Conservation (phyloP, 352 stramenopile genomes). For the Phytophthora foliorum region DNA sequence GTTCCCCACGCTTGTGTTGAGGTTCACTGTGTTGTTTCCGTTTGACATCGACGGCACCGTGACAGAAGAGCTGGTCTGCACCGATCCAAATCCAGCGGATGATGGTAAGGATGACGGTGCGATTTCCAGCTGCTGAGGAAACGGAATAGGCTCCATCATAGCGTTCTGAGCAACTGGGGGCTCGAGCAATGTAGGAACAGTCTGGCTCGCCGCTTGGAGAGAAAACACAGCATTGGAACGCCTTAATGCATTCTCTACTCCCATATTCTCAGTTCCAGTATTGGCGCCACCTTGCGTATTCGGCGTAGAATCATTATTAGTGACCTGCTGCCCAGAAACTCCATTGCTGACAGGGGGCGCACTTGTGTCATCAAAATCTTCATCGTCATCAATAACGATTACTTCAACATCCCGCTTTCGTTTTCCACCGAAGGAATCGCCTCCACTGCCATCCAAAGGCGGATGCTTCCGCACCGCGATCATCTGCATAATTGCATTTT, state of each 20-base stretch:
- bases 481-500: slow-evolving; percentile 48
- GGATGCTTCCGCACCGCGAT: slow-evolving; percentile 26
- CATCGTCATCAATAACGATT: slow-evolving; percentile 63
- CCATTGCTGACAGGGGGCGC: slow-evolving; percentile 1
- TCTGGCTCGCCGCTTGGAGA: slow-evolving; percentile 1
- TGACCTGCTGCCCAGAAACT: neutral
- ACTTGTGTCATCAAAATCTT: slow-evolving; percentile 8
- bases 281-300: slow-evolving; percentile 8
- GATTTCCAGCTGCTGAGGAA: slow-evolving; percentile 17
- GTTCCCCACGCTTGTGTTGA: neutral
- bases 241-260: neutral
- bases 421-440: slow-evolving; percentile 35
- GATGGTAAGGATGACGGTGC: slow-evolving; percentile 2
- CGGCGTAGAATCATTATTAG: neutral
- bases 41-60: slow-evolving; percentile 6
- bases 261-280: neutral
- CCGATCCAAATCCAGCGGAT: slow-evolving; percentile 4
- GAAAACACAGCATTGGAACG: slow-evolving; percentile 1
- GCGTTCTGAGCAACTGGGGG: slow-evolving; percentile 2
- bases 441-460: neutral
- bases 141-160: slow-evolving; percentile 37
- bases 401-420: slow-evolving; percentile 69
- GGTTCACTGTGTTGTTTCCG: slow-evolving; percentile 14
- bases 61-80: slow-evolving; percentile 13
- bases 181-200: slow-evolving; percentile 1